Percentiles rank a stretch among this genome's conserved stretches.
phyloP scores from a whole-genome alignment of 2,329 filamentous ascomycete species.

The Aspergillus jensenii region DNA sequence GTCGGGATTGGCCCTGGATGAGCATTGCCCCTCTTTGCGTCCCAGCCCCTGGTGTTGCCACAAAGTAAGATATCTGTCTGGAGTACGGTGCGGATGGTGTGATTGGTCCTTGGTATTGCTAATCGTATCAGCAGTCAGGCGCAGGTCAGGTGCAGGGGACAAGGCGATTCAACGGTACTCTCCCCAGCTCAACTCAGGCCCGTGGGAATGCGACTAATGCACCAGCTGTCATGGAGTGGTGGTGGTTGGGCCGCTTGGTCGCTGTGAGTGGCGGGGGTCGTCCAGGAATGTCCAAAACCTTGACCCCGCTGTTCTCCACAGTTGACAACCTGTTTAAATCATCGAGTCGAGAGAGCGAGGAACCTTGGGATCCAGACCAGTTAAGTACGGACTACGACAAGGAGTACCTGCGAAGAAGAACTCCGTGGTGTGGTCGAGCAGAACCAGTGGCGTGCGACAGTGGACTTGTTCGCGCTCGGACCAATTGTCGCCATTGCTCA shows the following conservation, averaged over 20 bases:
- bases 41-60: conserved; percentile 5
- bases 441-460: neutral
- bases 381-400: too few relatives aligned
- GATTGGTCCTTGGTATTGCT: neutral
- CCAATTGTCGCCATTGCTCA: neutral
- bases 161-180: neutral
- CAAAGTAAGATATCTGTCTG: neutral
- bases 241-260: neutral
- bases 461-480: neutral
- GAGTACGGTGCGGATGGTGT: neutral
- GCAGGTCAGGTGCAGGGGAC: too few relatives aligned
- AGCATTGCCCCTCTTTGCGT: neutral
- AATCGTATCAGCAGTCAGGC: too few relatives aligned
- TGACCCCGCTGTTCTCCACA: conserved; percentile 4
- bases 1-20: neutral
- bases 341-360: neutral
- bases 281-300: neutral
- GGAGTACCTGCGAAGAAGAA: conserved; percentile 5
- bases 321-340: neutral
- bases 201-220: neutral
- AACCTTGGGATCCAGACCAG: neutral
- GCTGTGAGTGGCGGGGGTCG: neutral
- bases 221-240: neutral
- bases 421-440: neutral
- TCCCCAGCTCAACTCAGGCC: neutral